Base-by-base conservation (phyloP, 2,329 filamentous ascomycete species). In the Cryoendolithus antarcticus region DNA sequence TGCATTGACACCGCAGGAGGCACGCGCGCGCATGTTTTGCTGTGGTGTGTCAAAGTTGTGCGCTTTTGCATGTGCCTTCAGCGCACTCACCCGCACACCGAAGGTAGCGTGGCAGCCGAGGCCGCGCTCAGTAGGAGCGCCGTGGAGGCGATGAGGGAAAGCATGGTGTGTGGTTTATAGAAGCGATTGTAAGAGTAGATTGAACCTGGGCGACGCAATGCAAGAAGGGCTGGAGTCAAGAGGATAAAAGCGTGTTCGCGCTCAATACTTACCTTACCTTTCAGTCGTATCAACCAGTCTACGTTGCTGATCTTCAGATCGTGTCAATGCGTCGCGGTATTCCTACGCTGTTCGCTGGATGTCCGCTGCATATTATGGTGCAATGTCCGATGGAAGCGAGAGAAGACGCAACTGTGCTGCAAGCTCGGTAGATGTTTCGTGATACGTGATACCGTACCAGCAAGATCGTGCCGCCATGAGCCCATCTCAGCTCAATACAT, bases 321-420 rank as follows among this genome's bases (percentile, higher is more conserved):
- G 19, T 21, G 19, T 21, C 19, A 21, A 21, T 2, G 19, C 19
- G 19, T 21, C 19, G 3, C 19, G 19, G 19, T 21, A 21, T 21
- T 21, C 19, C 19, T 21, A 6, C 19, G 19, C 19, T 21, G 19
- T 21, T 21, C 19, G 19, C 19, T 21, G 19, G 19, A 21, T 6
- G 19, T 21, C 19, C 19, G 55, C 76, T 1, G 63, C 58, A 0
- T 42, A 66, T 0, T 54, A 71, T 1, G 32, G 74, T 4, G 3
- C 19, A 21, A 21, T 21, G 19, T 21, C 19, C 19, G 19, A 21
- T 21, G 19, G 3, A 21, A 21, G 19, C 19, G 19, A 21, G 19
- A 21, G 19, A 6, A 21, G 3, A 6, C 3, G 19, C 19, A 21
- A 21, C 19, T 21, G 3, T 6, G 19, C 19, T 4, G 19, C 19